phyloP scores from a whole-genome alignment of 225 moss, liverwort and hornwort genomes.

The Pseudoscleropodium purum region DNA sequence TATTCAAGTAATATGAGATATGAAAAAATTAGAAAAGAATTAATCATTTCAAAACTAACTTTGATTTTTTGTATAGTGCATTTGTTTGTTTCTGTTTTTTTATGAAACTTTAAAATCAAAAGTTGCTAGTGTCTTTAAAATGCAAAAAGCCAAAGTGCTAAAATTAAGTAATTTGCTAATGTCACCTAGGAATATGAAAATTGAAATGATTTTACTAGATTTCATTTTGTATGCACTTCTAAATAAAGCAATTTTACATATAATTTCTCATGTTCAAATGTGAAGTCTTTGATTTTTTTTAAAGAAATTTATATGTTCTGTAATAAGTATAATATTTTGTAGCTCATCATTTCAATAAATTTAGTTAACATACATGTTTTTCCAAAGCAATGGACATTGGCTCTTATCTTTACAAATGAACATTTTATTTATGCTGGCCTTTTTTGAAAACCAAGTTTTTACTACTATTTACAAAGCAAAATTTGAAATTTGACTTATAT shows the following conservation, averaged over 20 bases:
- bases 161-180: not conserved
- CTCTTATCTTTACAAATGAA: too few relatives aligned
- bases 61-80: not conserved
- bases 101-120: not conserved
- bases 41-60: not conserved
- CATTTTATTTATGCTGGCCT: too few relatives aligned
- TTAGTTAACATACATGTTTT: not conserved
- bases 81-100: not conserved
- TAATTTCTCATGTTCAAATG: not conserved
- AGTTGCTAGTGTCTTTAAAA: not conserved
- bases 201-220: not conserved
- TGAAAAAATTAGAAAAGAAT: not conserved
- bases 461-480: not conserved
- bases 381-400: too few relatives aligned
- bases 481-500: not conserved
- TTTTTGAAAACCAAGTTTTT: too few relatives aligned
- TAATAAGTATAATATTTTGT: not conserved
- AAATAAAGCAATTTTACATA: not conserved
- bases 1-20: not conserved
- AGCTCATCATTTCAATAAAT: not conserved
- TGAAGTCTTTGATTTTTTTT: not conserved
- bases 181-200: not conserved
- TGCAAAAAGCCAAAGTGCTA: not conserved
- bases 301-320: not conserved
- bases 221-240: not conserved